Conservation (phyloP, 768 basidiomycete genomes). For the Serendipita vermifera region DNA sequence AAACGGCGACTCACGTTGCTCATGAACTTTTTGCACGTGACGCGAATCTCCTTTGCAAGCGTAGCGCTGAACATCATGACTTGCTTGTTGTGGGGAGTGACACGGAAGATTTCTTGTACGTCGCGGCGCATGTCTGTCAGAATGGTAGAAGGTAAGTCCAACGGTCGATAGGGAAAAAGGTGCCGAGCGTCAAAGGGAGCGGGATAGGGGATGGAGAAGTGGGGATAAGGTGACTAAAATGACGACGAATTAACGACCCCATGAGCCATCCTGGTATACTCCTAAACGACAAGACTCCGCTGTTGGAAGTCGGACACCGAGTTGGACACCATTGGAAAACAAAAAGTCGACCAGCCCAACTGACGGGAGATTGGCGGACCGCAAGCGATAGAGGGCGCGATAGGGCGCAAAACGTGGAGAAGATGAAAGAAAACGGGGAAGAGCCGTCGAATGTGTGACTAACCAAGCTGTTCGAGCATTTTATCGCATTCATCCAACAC, state of each 20-base stretch:
- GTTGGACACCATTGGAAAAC: too few relatives aligned
- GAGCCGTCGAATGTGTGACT: slow-evolving; percentile 41
- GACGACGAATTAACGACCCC: not conserved
- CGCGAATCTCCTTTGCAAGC: slow-evolving; percentile 88
- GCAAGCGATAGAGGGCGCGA: not conserved
- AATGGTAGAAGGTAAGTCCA: slow-evolving; percentile 35
- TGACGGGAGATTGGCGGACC: not conserved
- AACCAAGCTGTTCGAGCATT: slow-evolving; percentile 99
- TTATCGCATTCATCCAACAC: slow-evolving; percentile 99
- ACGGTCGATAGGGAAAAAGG: too few relatives aligned
- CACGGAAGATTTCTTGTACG: slow-evolving; percentile 99
- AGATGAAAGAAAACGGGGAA: slow-evolving; percentile 46
- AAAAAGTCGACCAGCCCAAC: too few relatives aligned
- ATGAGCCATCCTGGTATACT: too few relatives aligned
- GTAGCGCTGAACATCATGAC: slow-evolving; percentile 99
- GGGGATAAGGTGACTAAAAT: slow-evolving; percentile 2
- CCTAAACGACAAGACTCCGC: slow-evolving; percentile 9
- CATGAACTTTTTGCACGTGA: slow-evolving; percentile 99
- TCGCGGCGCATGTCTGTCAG: slow-evolving; percentile 99
- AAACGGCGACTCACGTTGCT: slow-evolving; percentile 57
- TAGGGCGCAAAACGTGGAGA: slow-evolving; percentile 30
- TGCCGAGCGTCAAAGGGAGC: too few relatives aligned
- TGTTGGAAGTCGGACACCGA: too few relatives aligned
- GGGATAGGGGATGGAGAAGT: too few relatives aligned
- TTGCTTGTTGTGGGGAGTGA: slow-evolving; percentile 99